phyloP scores from a whole-genome alignment of 2,329 filamentous ascomycete genomes.

The Fusarium devonianum region DNA sequence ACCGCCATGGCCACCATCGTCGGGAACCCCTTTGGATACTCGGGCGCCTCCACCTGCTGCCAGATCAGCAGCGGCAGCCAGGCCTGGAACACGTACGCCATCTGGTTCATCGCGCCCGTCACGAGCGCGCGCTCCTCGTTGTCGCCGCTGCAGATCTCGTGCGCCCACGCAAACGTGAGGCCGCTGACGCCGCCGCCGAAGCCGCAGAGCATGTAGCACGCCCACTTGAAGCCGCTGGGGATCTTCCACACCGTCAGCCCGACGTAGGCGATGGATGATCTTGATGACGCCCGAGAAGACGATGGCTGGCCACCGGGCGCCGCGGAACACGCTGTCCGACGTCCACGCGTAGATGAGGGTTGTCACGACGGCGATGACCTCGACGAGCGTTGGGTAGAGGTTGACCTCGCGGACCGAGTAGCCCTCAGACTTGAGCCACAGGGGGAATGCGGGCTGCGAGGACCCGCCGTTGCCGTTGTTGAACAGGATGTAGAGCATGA shows the following conservation, averaged over 20 bases:
- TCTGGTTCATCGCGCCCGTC: slow-evolving; percentile 72
- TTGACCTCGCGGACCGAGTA: slow-evolving; percentile 55
- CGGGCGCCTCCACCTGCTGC: slow-evolving; percentile 69
- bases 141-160: slow-evolving; percentile 58
- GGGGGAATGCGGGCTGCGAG: slow-evolving; percentile 63
- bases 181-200: slow-evolving; percentile 59
- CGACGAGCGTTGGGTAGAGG: slow-evolving; percentile 65
- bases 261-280: slow-evolving; percentile 49
- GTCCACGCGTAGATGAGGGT: slow-evolving; percentile 72
- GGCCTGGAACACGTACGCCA: slow-evolving; percentile 74
- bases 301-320: slow-evolving; percentile 69
- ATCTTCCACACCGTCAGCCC: slow-evolving; percentile 55
- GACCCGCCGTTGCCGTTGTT: slow-evolving; percentile 62
- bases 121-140: slow-evolving; percentile 73
- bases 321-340: slow-evolving; percentile 66
- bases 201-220: slow-evolving; percentile 64
- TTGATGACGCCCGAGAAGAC: slow-evolving; percentile 59
- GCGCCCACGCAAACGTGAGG: slow-evolving; percentile 57
- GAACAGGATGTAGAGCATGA: slow-evolving; percentile 67
- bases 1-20: slow-evolving; percentile 60
- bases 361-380: slow-evolving; percentile 61
- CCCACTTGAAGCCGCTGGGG: slow-evolving; percentile 66
- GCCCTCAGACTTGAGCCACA: slow-evolving; percentile 56
- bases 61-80: slow-evolving; percentile 74
- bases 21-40: slow-evolving; percentile 67